Conservation (phyloP, 1,284 basidiomycete genomes). For the Austropuccinia psidii region DNA sequence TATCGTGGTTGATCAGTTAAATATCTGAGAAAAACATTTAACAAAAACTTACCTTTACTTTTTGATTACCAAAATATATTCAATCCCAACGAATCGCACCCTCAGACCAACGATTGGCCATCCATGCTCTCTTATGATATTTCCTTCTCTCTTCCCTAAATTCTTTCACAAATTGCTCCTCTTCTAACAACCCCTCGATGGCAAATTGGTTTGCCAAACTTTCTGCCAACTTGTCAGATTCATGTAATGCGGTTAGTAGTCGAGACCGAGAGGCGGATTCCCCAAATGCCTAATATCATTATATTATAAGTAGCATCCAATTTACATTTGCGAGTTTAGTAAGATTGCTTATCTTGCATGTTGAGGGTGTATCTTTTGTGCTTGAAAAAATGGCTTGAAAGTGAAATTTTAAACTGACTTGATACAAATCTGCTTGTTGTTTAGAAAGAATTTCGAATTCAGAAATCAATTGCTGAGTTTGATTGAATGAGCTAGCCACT, state of each 20-base stretch:
- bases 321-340: neutral
- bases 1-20: no score
- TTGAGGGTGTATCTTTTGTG: neutral
- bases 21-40: no score
- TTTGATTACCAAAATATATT: neutral
- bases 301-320: no score
- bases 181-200: slow-evolving; percentile 24
- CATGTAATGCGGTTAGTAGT: slow-evolving; percentile 34
- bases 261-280: slow-evolving; percentile 24
- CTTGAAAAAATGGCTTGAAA: neutral
- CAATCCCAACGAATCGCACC: slow-evolving; percentile 32
- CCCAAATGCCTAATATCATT: slow-evolving; percentile 1
- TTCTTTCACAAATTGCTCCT: slow-evolving; percentile 34
- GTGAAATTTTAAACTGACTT: slow-evolving; percentile 5
- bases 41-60: no score
- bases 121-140: slow-evolving; percentile 22
- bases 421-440: slow-evolving; percentile 30
- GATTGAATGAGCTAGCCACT: slow-evolving; percentile 19
- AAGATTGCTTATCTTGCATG: neutral
- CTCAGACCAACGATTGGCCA: slow-evolving; percentile 28
- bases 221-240: slow-evolving; percentile 33
- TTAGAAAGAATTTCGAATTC: slow-evolving; percentile 7
- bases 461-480: slow-evolving; percentile 13
- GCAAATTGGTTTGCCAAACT: slow-evolving; percentile 25
- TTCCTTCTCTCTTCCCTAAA: slow-evolving; percentile 25